Conservation (phyloP, 495 filamentous ascomycete genomes). For the Rhizodiscina lignyota region DNA sequence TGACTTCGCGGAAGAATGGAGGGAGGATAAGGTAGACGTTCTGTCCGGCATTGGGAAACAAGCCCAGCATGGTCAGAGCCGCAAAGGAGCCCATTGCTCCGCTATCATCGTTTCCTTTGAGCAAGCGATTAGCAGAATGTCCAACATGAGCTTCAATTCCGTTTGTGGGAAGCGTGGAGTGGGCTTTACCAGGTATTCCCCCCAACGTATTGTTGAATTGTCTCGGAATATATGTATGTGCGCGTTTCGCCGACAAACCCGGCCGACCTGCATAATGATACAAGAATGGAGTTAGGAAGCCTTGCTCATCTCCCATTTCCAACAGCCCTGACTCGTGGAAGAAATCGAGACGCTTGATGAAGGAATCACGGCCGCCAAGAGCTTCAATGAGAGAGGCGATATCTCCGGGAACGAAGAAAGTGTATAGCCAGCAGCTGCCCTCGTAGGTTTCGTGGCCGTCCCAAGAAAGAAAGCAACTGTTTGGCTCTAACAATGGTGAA, state of each 20-base stretch:
- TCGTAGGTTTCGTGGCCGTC: conserved; percentile 8
- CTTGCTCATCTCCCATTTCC: conserved; percentile 25
- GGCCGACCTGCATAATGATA: conserved; percentile 29
- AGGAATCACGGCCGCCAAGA: conserved; percentile 21
- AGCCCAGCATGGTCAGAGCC: conserved; percentile 23
- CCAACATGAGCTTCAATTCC: too few species aligned
- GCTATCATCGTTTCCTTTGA: too few species aligned
- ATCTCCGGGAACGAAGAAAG: conserved; percentile 26
- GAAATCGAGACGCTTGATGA: conserved; percentile 22
- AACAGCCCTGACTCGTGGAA: conserved; percentile 22
- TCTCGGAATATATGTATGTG: conserved; percentile 24
- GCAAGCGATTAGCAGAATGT: too few species aligned
- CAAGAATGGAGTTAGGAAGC: conserved; percentile 25
- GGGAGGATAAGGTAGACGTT: conserved; percentile 27
- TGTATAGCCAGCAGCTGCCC: conserved; percentile 11
- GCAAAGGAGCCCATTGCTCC: conserved; percentile 26
- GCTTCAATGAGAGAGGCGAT: conserved; percentile 19
- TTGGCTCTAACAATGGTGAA: not conserved
- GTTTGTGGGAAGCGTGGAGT: too few species aligned
- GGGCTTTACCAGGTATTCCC: conserved; percentile 24
- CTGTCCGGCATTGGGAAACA: conserved; percentile 25
- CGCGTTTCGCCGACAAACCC: conserved; percentile 19
- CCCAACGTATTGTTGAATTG: conserved; percentile 16
- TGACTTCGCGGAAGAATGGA: conserved; percentile 21
- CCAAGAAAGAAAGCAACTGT: conserved; percentile 2